Conservation (phyloP, 1,284 basidiomycete genomes). For the Apiotrichum montevideense region DNA sequence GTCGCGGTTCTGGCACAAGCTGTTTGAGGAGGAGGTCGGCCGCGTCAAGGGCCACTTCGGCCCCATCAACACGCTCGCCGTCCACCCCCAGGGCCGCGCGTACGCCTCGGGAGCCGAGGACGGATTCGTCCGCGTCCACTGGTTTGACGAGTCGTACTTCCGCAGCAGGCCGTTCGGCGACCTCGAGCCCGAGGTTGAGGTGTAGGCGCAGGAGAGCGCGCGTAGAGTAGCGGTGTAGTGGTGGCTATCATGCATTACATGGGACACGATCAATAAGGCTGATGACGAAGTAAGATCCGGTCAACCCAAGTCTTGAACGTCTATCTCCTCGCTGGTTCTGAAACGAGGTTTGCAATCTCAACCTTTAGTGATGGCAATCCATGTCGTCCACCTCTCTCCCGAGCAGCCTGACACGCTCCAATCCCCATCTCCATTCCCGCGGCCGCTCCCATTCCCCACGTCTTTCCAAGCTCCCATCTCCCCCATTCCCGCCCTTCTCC, state of each 20-base stretch:
- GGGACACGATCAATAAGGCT: not conserved
- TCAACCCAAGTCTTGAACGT: too few relatives aligned
- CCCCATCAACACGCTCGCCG: slow-evolving; percentile 96
- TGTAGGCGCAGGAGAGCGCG: slow-evolving; percentile 16
- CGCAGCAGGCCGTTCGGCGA: slow-evolving; percentile 83
- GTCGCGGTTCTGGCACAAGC: slow-evolving; percentile 96
- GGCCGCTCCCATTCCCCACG: too few relatives aligned
- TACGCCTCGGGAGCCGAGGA: slow-evolving; percentile 97
- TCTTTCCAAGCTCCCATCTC: too few relatives aligned
- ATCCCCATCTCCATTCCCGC: too few relatives aligned
- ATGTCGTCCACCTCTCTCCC: too few relatives aligned
- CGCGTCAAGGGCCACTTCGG: slow-evolving; percentile 91
- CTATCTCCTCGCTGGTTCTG: too few relatives aligned
- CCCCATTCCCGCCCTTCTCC: too few relatives aligned
- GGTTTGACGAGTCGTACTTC: slow-evolving; percentile 86
- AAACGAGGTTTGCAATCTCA: too few relatives aligned
- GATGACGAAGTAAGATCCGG: too few relatives aligned
- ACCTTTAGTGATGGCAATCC: too few relatives aligned
- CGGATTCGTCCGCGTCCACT: slow-evolving; percentile 84
- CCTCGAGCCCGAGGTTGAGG: slow-evolving; percentile 60
- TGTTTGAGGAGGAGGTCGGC: slow-evolving; percentile 97
- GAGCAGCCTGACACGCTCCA: too few relatives aligned
- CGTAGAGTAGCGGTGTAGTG: slow-evolving; percentile 3
- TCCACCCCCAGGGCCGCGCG: slow-evolving; percentile 79
- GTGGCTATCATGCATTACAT: slow-evolving; percentile 16